These are phyloP conservation scores for Grosmannia serpens DNA, from an alignment of 2,329 filamentous ascomycete species.

Conservation along the genomic window DNA sequence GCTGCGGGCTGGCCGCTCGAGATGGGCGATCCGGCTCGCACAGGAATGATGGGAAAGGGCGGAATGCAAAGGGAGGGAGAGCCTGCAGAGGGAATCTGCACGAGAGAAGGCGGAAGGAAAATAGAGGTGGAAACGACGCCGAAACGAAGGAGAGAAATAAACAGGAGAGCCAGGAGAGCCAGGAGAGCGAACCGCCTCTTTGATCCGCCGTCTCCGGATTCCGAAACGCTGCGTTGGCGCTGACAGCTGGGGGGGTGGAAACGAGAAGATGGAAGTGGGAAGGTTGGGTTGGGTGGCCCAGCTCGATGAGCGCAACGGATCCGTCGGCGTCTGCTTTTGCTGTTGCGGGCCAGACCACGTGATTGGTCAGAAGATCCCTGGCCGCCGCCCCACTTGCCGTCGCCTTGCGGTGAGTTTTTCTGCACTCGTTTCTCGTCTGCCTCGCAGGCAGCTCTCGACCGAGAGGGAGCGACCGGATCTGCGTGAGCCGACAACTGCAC, in stretches of 20 bases:
- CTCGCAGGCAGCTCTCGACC: too few species aligned
- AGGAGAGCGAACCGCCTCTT: background rate
- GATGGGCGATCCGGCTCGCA: too few species aligned
- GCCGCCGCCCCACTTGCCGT: background rate
- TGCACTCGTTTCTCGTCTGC: background rate
- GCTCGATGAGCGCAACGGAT: background rate
- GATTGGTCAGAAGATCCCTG: background rate
- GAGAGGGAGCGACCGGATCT: too few species aligned
- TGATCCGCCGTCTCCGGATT: background rate
- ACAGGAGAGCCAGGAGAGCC: background rate
- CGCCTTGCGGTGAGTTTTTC: background rate
- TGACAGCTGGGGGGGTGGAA: background rate
- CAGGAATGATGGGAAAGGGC: too few species aligned
- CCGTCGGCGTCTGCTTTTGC: background rate
- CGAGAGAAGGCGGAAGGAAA: background rate
- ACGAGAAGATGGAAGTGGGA: background rate
- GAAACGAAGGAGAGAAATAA: background rate
- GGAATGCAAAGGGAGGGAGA: too few species aligned
- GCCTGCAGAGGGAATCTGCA: background rate
- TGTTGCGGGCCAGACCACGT: background rate
- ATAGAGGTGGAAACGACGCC: background rate
- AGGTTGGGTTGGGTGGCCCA: background rate
- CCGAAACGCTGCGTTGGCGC: background rate
- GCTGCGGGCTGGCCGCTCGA: background rate
- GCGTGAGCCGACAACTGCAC: background rate